These are phyloP conservation scores for Mycotypha africana DNA, from an alignment of 371 early-diverging fungal species.

Conservation along the genomic window DNA sequence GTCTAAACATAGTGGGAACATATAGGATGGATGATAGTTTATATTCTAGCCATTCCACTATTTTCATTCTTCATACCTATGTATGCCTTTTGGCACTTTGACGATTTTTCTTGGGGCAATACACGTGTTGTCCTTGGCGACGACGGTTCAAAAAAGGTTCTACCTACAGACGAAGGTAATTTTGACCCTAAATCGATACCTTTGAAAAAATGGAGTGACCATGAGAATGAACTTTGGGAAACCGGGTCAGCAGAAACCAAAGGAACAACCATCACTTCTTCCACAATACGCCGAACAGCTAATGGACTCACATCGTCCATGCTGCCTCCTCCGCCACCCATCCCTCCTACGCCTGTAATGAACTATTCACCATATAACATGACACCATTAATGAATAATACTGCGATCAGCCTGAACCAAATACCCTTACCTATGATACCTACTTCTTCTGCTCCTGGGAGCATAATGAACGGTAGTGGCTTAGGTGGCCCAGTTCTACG, in stretches of 20 bases:
- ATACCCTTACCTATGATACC: background rate
- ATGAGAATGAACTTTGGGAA: conserved; percentile 66
- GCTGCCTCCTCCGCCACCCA: conserved; percentile 1
- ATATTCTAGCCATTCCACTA: conserved; percentile 77
- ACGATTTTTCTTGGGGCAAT: conserved; percentile 97
- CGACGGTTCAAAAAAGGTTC: conserved; percentile 60
- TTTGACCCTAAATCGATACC: conserved; percentile 47
- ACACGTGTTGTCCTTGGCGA: conserved; percentile 82
- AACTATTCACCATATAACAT: conserved; percentile 6
- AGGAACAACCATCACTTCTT: conserved; percentile 19
- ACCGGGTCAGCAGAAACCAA: conserved; percentile 50
- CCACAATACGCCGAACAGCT: conserved; percentile 16
- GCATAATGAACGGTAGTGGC: background rate
- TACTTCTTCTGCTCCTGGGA: background rate
- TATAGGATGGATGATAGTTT: conserved; percentile 95
- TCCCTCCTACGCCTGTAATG: too few species aligned
- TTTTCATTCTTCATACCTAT: conserved; percentile 78
- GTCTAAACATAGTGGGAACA: conserved; percentile 89
- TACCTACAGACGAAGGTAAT: conserved; percentile 39
- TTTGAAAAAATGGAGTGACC: conserved; percentile 83
- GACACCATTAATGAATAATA: conserved; percentile 13
- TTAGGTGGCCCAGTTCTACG: conserved; percentile 1
- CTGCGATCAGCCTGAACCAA: conserved; percentile 16
- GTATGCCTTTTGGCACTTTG: conserved; percentile 94
- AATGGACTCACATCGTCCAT: background rate